Evolutionary conservation across 164 flowering plant species (phyloP), one percentile per base, ranked within the genome.

Genomic region (Aristolochia californica): DNA sequence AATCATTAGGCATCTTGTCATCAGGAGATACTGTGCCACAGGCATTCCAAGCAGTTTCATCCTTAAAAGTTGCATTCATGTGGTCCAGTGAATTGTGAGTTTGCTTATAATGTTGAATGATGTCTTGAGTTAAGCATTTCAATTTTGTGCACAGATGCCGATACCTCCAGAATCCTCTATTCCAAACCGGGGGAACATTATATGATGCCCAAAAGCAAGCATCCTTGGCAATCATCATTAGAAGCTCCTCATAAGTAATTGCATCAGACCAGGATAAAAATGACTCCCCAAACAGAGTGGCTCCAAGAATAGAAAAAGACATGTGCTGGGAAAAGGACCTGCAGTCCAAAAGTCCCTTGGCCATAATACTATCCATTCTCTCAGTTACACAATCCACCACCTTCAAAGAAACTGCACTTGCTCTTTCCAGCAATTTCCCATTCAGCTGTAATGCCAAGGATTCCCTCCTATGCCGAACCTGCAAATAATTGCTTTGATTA

Each of bases 151-250:
- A 81, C 45, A 75, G 53, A 21, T 22, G 34, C 64, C 74, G 79
- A 57, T 76, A 83, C 70, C 65, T 72, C 85, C 89, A 76, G 72
- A 79, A 83, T 52, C 77, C 78, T 21, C 48, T 68, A 60, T 75
- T 79, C 89, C 85, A 81, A 61, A 79, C 70, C 16, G 85, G 85
- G 52, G 77, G 69, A 62, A 83, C 55, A 45, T 66, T 61, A 65
- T 79, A 83, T 20, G 89, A 83, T 21, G 85, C 83, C 85, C 85
- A 81, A 64, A 76, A 69, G 64, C 74, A 73, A 66, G 85, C 83
- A 73, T 81, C 84, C 65, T 75, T 78, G 2, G 85, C 78, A 66
- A 81, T 75, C 72, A 54, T 72, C 81, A 78, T 72, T 26, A 83
- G 74, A 21, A 83, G 78, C 66, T 81, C 84, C 62, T 81, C 80